These are phyloP conservation scores for Cryptosporidium sp. DNA, from an alignment of 169 alveolate species.

Conservation along the genomic window DNA sequence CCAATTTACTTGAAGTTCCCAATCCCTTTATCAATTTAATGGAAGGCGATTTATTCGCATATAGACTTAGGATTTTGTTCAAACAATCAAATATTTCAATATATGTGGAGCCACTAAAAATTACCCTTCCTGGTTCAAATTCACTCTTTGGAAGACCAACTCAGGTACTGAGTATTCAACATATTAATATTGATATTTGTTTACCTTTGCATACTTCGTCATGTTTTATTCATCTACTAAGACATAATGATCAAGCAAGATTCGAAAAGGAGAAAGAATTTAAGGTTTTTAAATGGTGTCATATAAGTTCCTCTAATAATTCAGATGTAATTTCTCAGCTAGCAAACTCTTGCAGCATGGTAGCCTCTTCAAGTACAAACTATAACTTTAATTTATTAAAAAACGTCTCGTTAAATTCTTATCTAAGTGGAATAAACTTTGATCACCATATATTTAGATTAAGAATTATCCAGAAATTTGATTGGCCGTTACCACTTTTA, in stretches of 20 bases:
- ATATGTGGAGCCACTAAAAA: conserved; percentile 44
- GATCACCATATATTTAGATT: conserved; percentile 41
- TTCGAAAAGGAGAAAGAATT: conserved; percentile 6
- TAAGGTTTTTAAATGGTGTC: conserved; percentile 43
- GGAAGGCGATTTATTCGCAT: neutral
- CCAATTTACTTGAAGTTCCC: conserved; percentile 5
- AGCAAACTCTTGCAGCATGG: neutral
- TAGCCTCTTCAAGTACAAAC: neutral
- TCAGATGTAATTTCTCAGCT: conserved; percentile 47
- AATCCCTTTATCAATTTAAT: neutral
- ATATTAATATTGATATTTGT: conserved; percentile 50
- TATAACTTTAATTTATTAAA: conserved; percentile 9
- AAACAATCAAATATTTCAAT: conserved; percentile 50
- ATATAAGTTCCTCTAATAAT: conserved; percentile 28
- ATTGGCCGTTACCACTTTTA: conserved; percentile 47
- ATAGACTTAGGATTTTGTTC: conserved; percentile 38
- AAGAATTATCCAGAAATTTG: conserved; percentile 25
- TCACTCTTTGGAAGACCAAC: conserved; percentile 43
- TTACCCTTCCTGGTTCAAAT: neutral
- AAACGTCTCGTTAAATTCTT: conserved; percentile 16
- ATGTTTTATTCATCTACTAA: conserved; percentile 16
- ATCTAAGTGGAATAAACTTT: conserved; percentile 17
- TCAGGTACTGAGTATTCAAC: conserved; percentile 37
- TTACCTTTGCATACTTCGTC: conserved; percentile 56
- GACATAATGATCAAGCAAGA: conserved; percentile 1